Base-by-base conservation (phyloP, 176 grass and related monocot species). In the Elaeis guineensis region DNA sequence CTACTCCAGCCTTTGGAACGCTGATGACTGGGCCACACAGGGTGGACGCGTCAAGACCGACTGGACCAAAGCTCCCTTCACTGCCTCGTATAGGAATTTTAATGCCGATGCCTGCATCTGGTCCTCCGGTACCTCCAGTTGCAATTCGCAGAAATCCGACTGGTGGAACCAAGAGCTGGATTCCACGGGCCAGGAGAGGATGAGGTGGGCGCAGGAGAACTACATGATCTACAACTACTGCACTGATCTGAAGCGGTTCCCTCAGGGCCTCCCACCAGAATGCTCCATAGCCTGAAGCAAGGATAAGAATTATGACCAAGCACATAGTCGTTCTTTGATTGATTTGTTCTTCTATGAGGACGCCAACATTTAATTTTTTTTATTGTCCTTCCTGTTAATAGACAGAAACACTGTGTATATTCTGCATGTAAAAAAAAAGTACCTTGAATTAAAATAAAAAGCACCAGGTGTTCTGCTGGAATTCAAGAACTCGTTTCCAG, bases 221-320 rank as follows among this genome's bases (percentile, higher is more conserved):
- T 65, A 26, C 63, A 65, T 65, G 63, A 65, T 65, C 48, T 65
- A 65, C 49, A 28, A 52, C 63, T 65, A 52, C 63, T 65, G 63
- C 63, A 52, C 5, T 14, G 63, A 65, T 9, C 14, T 17, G 21
- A 65, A 52, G 50, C 50, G 63, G 6, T 65, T 65, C 63, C 49
- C 63, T 4, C 63, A 29, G 21, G 49, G 49, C 21, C 16, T 28
- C 5, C 49, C 63, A 25, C 63, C 16, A 4, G 63, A 65, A 49
- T 65, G 63, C 49, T 65, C 19, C 60, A 14, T 62, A 51, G 49
- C 49, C 48, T 52, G 63, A 65, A 14, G 7, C 5, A 30, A 62
- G 19, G 17, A 17, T 20, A 44, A 11, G 30, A 6, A 48, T 11
- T 1, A 49, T 16, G 9, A 29, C 30, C 35, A 3, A 12, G 7